Percentiles rank a stretch among this genome's conserved stretches.
These are phyloP conservation scores for Colletotrichum acutatum DNA, from an alignment of 2,329 filamentous ascomycete species.

Conservation along the genomic window DNA sequence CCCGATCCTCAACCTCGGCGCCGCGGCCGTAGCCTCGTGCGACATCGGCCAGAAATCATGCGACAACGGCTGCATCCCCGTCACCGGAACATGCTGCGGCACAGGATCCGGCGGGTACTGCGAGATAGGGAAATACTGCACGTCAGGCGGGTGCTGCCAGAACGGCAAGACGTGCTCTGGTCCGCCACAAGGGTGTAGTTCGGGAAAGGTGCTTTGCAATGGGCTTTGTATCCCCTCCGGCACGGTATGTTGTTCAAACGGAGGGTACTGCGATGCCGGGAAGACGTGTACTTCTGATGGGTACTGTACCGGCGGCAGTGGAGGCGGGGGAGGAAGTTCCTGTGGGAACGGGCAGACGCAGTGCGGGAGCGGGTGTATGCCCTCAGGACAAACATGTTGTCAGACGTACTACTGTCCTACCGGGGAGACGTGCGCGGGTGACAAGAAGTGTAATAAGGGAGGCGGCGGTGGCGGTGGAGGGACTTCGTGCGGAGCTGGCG, in stretches of 20 bases:
- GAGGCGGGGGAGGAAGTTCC: slow-evolving; percentile 34
- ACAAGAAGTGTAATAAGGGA: too few relatives aligned
- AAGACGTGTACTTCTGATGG: slow-evolving; percentile 41
- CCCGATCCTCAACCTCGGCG: slow-evolving; percentile 34
- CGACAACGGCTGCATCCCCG: slow-evolving; percentile 46
- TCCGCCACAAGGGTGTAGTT: slow-evolving; percentile 40
- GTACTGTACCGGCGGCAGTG: slow-evolving; percentile 38
- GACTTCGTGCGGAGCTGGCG: too few relatives aligned
- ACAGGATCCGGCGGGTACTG: slow-evolving; percentile 44
- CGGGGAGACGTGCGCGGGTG: too few relatives aligned
- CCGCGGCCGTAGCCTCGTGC: slow-evolving; percentile 13
- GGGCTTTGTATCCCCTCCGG: slow-evolving; percentile 45
- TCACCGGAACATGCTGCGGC: slow-evolving; percentile 43
- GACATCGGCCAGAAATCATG: slow-evolving; percentile 42
- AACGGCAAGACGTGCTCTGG: slow-evolving; percentile 46
- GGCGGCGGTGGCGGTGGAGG: too few relatives aligned
- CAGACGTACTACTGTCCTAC: too few relatives aligned
- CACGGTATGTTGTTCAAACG: slow-evolving; percentile 43
- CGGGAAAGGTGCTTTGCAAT: slow-evolving; percentile 41
- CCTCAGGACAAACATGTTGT: too few relatives aligned
- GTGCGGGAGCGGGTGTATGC: too few relatives aligned
- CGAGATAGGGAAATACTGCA: slow-evolving; percentile 44
- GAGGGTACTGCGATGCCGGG: slow-evolving; percentile 45
- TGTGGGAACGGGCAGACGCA: too few relatives aligned
- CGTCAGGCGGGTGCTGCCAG: slow-evolving; percentile 45